Evolutionary conservation across 495 filamentous ascomycete species (phyloP).

Genomic region (Daldinia caldariorum): DNA sequence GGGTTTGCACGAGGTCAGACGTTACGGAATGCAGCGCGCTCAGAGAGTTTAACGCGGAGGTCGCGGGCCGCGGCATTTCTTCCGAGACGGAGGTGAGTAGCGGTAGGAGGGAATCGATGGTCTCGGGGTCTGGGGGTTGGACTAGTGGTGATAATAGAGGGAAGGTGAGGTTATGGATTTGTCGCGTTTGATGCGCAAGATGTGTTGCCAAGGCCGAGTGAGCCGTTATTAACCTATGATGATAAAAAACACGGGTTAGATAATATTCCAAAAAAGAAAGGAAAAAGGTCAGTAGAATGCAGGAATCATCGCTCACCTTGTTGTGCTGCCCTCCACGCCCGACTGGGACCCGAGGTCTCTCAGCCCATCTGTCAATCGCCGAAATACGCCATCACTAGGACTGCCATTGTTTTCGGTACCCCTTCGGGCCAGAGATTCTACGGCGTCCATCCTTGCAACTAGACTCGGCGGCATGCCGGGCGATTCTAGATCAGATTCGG

Average conservation of each 20-base stretch:
- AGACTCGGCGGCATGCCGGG: constrained; percentile 76
- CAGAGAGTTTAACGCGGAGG: constrained; percentile 65
- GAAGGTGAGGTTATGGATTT: constrained; percentile 81
- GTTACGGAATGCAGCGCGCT: constrained; percentile 72
- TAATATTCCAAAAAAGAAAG: no score
- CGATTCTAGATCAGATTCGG: constrained; percentile 77
- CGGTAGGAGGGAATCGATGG: constrained; percentile 72
- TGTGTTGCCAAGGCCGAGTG: constrained; percentile 86
- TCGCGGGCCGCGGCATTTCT: constrained; percentile 63
- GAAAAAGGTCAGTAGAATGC: constrained; percentile 9
- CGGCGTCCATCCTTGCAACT: constrained; percentile 77
- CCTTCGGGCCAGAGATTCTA: constrained; percentile 77
- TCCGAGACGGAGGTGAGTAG: constrained; percentile 67
- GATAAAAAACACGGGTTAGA: constrained; percentile 40
- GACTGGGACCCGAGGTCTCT: constrained; percentile 84
- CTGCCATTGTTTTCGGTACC: constrained; percentile 78
- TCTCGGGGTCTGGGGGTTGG: constrained; percentile 63
- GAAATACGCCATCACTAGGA: constrained; percentile 72
- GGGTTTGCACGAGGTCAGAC: constrained; percentile 77
- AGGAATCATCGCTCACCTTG: constrained; percentile 64
- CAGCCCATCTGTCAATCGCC: constrained; percentile 75
- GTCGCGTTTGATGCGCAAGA: constrained; percentile 83
- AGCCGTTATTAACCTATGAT: constrained; percentile 80
- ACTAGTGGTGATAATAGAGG: constrained; percentile 71
- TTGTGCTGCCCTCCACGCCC: constrained; percentile 79